Evolutionary conservation across 169 alveolate species (phyloP), one percentile per base, ranked within the genome.

Genomic region (Babesia microti): DNA sequence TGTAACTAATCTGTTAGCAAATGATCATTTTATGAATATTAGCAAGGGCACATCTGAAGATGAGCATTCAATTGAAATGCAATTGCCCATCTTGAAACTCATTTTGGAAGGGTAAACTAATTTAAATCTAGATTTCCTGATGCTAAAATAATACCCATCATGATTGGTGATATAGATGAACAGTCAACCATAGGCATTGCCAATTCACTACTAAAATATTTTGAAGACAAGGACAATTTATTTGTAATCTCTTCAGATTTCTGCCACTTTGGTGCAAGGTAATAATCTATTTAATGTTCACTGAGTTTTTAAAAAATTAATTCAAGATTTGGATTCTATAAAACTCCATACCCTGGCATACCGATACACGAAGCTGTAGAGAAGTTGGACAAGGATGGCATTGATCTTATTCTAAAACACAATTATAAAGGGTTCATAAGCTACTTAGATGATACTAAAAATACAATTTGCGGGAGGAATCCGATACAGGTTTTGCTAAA

Each of bases 381-480:
- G 59, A 47, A 71, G 15, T 53, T 89, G 28, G 96, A 89, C 61
- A 57, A 54, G 37, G 58, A 68, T 33, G 94, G 89, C 0, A 73
- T 89, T 27, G 53, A 69, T 15, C 54, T 52, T 14, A 89, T 89
- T 12, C 72, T 72, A 21, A 49, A 50, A 11, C 78, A 79, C 19
- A 76, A 87, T 49, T 49, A 68, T 15, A 40, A 46, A 69, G 87
- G 61, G 19, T 89, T 87, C 55, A 68, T 63, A 17, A 40, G 78
- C 24, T 91, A 91, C 65, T 56, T 91, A 27, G 58, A 63, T 32
- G 55, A 74, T 42, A 89, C 95, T n/a, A 81, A 70, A 45, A 91
- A 91, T 72, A 91, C 97, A 0, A 89, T 91, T 24, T 91, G 97
- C 59, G 97, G 97, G 19, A 68, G 96, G 51, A 78, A 89, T 59